Evolutionary conservation across 352 stramenopile species (phyloP).

Genomic region (Phytophthora pinifolia): DNA sequence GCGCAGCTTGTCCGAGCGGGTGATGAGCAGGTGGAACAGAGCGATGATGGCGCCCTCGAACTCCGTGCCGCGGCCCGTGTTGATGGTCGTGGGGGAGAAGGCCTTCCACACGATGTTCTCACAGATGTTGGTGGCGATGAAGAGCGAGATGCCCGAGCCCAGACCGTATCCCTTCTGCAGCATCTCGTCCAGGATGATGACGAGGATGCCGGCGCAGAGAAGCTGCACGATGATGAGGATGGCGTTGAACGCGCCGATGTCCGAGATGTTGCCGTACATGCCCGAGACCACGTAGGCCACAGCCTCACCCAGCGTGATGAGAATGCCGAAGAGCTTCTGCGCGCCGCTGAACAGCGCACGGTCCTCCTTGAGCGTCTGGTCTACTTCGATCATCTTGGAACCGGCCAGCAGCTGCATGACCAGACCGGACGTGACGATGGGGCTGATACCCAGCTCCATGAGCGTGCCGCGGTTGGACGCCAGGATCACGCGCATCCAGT

Average conservation of each 20-base stretch:
- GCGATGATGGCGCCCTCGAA: conserved; percentile 99
- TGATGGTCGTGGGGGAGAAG: conserved; percentile 99
- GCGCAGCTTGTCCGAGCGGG: conserved; percentile 96
- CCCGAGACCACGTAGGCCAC: conserved; percentile 99
- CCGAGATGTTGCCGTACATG: conserved; percentile 98
- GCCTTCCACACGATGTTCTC: conserved; percentile 99
- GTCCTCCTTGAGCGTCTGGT: conserved; percentile 99
- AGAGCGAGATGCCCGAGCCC: conserved; percentile 98
- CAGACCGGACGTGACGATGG: conserved; percentile 99
- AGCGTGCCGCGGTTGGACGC: conserved; percentile 98
- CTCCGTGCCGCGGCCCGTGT: conserved; percentile 98
- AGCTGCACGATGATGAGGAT: conserved; percentile 99
- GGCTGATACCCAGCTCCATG: conserved; percentile 98
- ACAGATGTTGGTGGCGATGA: conserved; percentile 99
- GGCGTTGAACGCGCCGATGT: conserved; percentile 98
- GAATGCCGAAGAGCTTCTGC: conserved; percentile 99
- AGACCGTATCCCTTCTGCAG: conserved; percentile 99
- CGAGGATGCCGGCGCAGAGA: conserved; percentile 97
- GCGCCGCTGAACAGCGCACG: conserved; percentile 96
- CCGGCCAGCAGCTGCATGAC: conserved; percentile 99
- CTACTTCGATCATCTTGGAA: conserved; percentile 98
- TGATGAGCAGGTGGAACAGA: conserved; percentile 99
- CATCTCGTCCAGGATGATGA: conserved; percentile 99
- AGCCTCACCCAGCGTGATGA: conserved; percentile 98
- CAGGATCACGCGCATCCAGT: conserved; percentile 99